Conservation (phyloP, 2,329 filamentous ascomycete species). For the Fusarium algeriense region DNA sequence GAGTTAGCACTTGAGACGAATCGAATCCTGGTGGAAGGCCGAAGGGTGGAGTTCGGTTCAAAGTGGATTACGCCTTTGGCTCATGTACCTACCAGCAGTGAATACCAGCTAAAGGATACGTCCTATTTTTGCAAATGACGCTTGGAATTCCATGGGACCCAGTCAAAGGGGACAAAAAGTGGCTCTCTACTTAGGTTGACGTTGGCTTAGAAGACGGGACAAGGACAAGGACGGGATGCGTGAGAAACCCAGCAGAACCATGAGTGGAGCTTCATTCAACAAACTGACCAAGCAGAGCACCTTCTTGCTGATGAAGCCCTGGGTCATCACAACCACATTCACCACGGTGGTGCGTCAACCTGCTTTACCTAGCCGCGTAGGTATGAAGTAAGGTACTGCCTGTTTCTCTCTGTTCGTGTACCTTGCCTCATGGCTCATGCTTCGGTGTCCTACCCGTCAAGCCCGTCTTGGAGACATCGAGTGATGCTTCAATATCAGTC, state of each 20-base stretch:
- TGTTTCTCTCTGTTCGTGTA: constrained; percentile 4
- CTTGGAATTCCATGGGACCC: constrained; percentile 11
- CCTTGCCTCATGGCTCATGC: constrained; percentile 7
- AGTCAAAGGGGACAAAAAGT: constrained; percentile 20
- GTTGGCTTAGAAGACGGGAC: constrained; percentile 9
- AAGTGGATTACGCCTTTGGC: neutral
- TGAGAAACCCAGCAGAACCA: constrained; percentile 36
- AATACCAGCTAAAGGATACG: constrained; percentile 17
- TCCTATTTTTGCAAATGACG: constrained; percentile 27
- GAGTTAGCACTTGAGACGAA: constrained; percentile 21
- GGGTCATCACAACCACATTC: constrained; percentile 39
- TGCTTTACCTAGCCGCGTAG: constrained; percentile 16
- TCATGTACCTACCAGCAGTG: neutral
- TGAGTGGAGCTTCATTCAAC: constrained; percentile 30
- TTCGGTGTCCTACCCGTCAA: constrained; percentile 16
- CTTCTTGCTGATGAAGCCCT: constrained; percentile 15
- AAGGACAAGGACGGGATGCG: constrained; percentile 26
- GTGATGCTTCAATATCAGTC: constrained; percentile 1
- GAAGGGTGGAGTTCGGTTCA: constrained; percentile 7
- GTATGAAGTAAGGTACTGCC: neutral
- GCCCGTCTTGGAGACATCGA: neutral
- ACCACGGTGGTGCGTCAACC: constrained; percentile 35
- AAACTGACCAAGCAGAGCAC: constrained; percentile 28
- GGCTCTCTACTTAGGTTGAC: constrained; percentile 10
- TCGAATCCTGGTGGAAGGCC: constrained; percentile 14